A percentile compares a stretch with the other conserved stretches of the same genome.
Conservation (phyloP, 2,329 filamentous ascomycete genomes). For the Aureobasidium leucospermi region DNA sequence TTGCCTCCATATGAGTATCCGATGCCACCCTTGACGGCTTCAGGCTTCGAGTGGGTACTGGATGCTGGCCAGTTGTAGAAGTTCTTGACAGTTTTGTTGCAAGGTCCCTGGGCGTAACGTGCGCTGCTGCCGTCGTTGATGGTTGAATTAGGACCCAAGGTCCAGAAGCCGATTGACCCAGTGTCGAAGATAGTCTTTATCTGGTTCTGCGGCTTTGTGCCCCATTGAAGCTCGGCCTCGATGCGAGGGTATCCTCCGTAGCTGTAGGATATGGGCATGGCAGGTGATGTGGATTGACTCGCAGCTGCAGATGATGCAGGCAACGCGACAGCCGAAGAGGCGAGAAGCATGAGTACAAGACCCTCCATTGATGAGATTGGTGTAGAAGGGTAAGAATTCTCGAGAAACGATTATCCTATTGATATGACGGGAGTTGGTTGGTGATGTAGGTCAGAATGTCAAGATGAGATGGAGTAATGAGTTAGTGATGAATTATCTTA, state of each 20-base stretch:
- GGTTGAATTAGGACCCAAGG: constrained; percentile 14
- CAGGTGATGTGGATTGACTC: too few relatives aligned
- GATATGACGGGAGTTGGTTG: too few relatives aligned
- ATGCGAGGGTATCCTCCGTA: constrained; percentile 16
- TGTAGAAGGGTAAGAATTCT: too few relatives aligned
- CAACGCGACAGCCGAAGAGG: too few relatives aligned
- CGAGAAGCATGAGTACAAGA: too few relatives aligned
- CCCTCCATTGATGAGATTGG: too few relatives aligned
- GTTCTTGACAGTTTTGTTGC: constrained; percentile 15
- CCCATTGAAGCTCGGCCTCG: constrained; percentile 14
- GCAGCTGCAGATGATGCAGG: too few relatives aligned
- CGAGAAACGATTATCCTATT: too few relatives aligned
- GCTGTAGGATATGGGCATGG: not conserved
- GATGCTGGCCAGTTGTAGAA: constrained; percentile 15
- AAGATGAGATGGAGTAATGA: too few relatives aligned
- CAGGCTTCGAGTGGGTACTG: not conserved
- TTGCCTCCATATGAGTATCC: constrained; percentile 16
- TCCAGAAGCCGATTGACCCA: constrained; percentile 16
- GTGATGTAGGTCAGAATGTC: too few relatives aligned
- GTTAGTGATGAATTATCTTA: too few relatives aligned
- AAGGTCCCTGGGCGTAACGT: constrained; percentile 11
- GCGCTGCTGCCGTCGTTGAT: constrained; percentile 16
- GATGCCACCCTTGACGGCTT: not conserved
- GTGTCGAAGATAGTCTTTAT: constrained; percentile 14
- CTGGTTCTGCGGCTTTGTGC: constrained; percentile 10